Percentiles rank a stretch among this genome's conserved stretches.
phyloP scores from a whole-genome alignment of 225 moss, liverwort and hornwort species.

The Asterella californica region DNA sequence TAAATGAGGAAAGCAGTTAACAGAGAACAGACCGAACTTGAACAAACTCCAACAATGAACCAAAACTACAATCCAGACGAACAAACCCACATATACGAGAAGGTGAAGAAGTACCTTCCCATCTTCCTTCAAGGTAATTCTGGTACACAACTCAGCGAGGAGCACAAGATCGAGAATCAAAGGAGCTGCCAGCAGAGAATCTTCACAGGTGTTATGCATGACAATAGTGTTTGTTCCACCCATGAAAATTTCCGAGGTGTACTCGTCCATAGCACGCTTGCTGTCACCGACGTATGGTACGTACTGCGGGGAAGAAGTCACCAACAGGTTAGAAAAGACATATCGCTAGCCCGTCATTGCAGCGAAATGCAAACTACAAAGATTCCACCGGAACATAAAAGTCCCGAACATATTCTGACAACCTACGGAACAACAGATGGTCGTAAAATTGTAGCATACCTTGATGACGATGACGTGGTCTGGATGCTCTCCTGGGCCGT shows the following conservation, averaged over 20 bases:
- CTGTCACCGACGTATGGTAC: constrained; percentile 98
- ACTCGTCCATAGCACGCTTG: constrained; percentile 98
- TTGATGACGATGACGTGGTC: constrained; percentile 97
- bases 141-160: constrained; percentile 76
- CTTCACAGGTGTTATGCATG: constrained; percentile 96
- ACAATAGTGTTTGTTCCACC: constrained; percentile 94
- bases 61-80: neutral
- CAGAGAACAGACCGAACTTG: too few relatives aligned
- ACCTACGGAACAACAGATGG: neutral
- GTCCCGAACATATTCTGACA: neutral
- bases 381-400: neutral
- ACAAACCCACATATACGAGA: neutral
- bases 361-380: neutral
- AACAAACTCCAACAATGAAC: too few relatives aligned
- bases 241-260: constrained; percentile 99
- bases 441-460: constrained; percentile 34
- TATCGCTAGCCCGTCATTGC: neutral
- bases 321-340: neutral
- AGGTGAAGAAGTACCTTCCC: constrained; percentile 49
- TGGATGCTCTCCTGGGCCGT: constrained; percentile 90
- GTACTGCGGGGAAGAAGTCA: constrained; percentile 50
- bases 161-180: constrained; percentile 89
- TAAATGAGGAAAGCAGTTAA: constrained; percentile 4
- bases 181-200: constrained; percentile 83
- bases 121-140: constrained; percentile 84